These are phyloP conservation scores for Nannizzia gypsea DNA, from an alignment of 2,329 filamentous ascomycete species.

Conservation along the genomic window DNA sequence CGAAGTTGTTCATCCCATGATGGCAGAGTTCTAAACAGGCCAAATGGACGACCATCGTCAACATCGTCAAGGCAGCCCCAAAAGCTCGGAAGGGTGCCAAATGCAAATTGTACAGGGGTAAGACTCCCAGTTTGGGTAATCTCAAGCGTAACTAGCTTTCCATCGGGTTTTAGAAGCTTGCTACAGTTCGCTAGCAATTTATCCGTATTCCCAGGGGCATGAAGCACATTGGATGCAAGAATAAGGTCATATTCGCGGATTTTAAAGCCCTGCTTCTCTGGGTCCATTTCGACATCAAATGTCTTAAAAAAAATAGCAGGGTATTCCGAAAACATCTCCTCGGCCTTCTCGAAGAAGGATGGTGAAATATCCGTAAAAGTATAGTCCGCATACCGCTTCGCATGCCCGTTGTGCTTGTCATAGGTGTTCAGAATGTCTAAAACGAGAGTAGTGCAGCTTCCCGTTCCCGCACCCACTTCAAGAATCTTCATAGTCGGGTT, in stretches of 20 bases:
- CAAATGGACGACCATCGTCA: background rate
- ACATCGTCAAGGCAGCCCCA: background rate
- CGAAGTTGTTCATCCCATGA: background rate
- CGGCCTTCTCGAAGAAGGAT: background rate
- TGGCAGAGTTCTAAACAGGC: background rate
- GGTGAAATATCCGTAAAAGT: slow-evolving; percentile 6
- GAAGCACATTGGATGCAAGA: slow-evolving; percentile 16
- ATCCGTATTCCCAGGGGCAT: slow-evolving; percentile 16
- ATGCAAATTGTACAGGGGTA: background rate
- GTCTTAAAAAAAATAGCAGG: slow-evolving; percentile 5
- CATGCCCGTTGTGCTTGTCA: background rate
- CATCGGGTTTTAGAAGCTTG: slow-evolving; percentile 14
- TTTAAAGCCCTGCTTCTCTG: slow-evolving; percentile 16
- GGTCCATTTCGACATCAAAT: slow-evolving; percentile 16
- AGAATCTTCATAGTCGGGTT: slow-evolving; percentile 9
- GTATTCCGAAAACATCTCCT: background rate
- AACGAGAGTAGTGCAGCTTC: background rate
- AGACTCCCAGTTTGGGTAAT: background rate
- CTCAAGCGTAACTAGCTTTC: background rate
- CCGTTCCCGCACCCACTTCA: slow-evolving; percentile 9
- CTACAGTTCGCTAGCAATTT: slow-evolving; percentile 8
- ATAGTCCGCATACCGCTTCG: slow-evolving; percentile 2
- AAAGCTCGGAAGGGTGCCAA: background rate
- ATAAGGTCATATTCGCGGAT: slow-evolving; percentile 15
- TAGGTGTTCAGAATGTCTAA: background rate